Evolutionary conservation across 805 yeast genomes (phyloP), one percentile per base, ranked within the genome.

Genomic region (Metschnikowia picachoensis): DNA sequence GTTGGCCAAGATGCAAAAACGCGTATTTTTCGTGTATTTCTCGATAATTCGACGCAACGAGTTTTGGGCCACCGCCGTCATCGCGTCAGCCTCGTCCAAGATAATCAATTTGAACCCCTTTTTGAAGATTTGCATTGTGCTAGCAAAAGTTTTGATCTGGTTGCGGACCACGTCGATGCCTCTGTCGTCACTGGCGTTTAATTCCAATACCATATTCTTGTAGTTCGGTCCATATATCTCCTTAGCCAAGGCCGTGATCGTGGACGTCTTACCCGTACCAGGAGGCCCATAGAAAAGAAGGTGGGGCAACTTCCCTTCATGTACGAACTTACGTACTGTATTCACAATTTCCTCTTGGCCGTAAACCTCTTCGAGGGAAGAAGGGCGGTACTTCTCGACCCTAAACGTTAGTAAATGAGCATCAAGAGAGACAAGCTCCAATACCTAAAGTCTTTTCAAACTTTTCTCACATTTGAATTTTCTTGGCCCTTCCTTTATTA

Each of bases 111-210:
- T 92, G 75, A 90, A 90, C 12, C 94, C 95, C 44, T 78, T 75
- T 49, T 82, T 75, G 67, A 92, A 94, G 44, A 94, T 92, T 64
- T 94, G 99, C 75, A 89, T 82, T 1, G 99, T 94, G 29, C 92
- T 82, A 10, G 99, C 99, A 70, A 94, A 94, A 57, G 85, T 90
- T 74, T 94, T 94, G 72, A 94, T 90, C 67, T 90, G 97, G 59
- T 94, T 94, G 53, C 99, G 79, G n/a, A 94, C 98, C 37, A 94
- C 97, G 57, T 89, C 96, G 55, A 94, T 94, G 54, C 99, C 99
- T 68, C 99, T 80, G 65, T 94, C 99, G 65, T 94, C 99, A 4
- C 95, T 85, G 4, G 99, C 99, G 67, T 94, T 94, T 64, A 94
- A 75, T 62, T 94, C 99, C 45, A 94, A 70, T 1, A 94, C 97